Evolutionary conservation across 129 eudicot species (phyloP).

Genomic region (Artemisia argyi): DNA sequence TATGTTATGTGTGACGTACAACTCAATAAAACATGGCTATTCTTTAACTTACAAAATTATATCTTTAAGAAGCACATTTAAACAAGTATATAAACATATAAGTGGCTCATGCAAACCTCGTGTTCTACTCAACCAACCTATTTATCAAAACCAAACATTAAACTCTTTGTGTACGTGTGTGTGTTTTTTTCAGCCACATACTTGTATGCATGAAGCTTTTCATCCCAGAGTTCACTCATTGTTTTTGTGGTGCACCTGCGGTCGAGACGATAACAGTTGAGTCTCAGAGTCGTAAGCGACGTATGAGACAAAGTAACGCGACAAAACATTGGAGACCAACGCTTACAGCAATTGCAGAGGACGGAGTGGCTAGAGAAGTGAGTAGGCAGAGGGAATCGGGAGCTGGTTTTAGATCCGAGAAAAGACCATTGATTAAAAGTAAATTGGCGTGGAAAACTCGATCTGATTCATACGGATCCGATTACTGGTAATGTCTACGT

Average conservation of each 20-base stretch:
- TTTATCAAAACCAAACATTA: background rate
- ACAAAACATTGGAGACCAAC: constrained; percentile 28
- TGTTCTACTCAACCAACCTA: constrained; percentile 9
- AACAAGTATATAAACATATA: constrained; percentile 14
- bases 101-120: constrained; percentile 20
- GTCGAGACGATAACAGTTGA: constrained; percentile 22
- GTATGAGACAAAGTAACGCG: constrained; percentile 20
- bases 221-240: constrained; percentile 29
- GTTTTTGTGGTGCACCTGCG: constrained; percentile 27
- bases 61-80: constrained; percentile 14
- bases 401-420: constrained; percentile 19
- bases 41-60: background rate
- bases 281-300: constrained; percentile 18
- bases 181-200: too few relatives aligned
- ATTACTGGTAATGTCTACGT: constrained; percentile 24
- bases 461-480: constrained; percentile 29
- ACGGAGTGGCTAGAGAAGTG: constrained; percentile 18
- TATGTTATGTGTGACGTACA: background rate
- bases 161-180: background rate
- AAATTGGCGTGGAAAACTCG: constrained; percentile 26
- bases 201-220: constrained; percentile 28
- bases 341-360: constrained; percentile 28
- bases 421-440: constrained; percentile 24
- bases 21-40: background rate
- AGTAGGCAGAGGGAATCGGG: constrained; percentile 14